These are phyloP conservation scores for Phaeosphaeria sp. DNA, from an alignment of 2,329 filamentous ascomycete genomes.

Conservation along the genomic window DNA sequence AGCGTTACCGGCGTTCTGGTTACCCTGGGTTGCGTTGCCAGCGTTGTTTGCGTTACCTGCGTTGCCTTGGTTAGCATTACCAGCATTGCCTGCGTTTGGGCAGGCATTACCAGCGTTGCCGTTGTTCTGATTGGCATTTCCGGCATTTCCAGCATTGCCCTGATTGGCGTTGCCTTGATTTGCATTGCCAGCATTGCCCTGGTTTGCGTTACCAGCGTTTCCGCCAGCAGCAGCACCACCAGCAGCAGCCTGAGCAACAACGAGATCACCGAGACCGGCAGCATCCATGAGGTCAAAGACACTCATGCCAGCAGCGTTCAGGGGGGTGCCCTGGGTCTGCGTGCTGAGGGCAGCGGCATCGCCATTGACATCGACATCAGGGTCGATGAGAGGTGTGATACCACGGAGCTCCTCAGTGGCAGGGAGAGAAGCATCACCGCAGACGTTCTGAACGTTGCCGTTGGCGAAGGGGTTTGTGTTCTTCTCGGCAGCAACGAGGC, in stretches of 20 bases:
- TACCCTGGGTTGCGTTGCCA: slow-evolving; percentile 9
- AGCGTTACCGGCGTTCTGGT: slow-evolving; percentile 13
- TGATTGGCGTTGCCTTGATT: slow-evolving; percentile 12
- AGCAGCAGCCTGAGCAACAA: slow-evolving; percentile 48
- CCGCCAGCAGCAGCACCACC: slow-evolving; percentile 44
- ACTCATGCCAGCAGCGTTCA: slow-evolving; percentile 67
- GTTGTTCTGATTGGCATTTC: slow-evolving; percentile 5
- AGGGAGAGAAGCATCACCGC: slow-evolving; percentile 68
- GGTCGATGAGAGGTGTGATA: slow-evolving; percentile 72
- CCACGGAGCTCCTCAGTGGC: slow-evolving; percentile 67
- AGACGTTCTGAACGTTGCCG: slow-evolving; percentile 65
- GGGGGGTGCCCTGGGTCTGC: slow-evolving; percentile 60
- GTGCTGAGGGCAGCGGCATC: slow-evolving; percentile 67
- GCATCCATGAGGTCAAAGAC: slow-evolving; percentile 69
- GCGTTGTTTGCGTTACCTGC: slow-evolving; percentile 6
- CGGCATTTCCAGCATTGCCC: background rate
- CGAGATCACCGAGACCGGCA: slow-evolving; percentile 70
- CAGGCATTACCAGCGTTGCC: slow-evolving; percentile 10
- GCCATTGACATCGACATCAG: slow-evolving; percentile 64
- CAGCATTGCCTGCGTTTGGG: slow-evolving; percentile 4
- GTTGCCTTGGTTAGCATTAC: slow-evolving; percentile 6
- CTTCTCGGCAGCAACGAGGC: slow-evolving; percentile 71
- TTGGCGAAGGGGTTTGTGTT: slow-evolving; percentile 75
- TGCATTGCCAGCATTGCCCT: slow-evolving; percentile 10
- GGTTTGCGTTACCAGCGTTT: slow-evolving; percentile 18